phyloP scores from a whole-genome alignment of 2,329 filamentous ascomycete species.

The Zymoseptoria pseudotritici region DNA sequence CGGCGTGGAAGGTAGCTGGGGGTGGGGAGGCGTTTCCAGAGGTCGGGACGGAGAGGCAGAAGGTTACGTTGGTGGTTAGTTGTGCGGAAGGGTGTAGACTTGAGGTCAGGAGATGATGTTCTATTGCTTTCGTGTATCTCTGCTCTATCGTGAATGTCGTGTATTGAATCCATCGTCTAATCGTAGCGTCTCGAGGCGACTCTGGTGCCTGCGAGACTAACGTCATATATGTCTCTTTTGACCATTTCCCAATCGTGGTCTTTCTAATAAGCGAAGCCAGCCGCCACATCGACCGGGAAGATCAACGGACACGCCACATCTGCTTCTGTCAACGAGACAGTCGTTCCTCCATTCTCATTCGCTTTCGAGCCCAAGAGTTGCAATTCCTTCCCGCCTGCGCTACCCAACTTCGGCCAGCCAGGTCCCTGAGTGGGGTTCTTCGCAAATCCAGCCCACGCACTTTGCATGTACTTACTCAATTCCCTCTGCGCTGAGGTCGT shows the following conservation, averaged over 20 bases:
- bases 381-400: constrained; percentile 6
- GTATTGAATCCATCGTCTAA: too few relatives aligned
- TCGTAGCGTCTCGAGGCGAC: not conserved
- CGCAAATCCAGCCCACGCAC: constrained; percentile 16
- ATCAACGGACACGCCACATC: constrained; percentile 11
- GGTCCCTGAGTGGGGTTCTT: constrained; percentile 18
- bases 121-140: not conserved
- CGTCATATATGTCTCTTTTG: not conserved
- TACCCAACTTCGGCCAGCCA: constrained; percentile 20
- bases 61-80: not conserved
- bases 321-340: constrained; percentile 1
- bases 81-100: not conserved
- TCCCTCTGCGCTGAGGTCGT: constrained; percentile 14
- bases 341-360: constrained; percentile 5
- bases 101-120: not conserved
- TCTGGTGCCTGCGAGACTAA: not conserved
- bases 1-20: not conserved
- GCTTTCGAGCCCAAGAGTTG: constrained; percentile 9
- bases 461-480: constrained; percentile 16
- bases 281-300: constrained; percentile 2
- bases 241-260: not conserved
- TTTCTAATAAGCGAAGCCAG: not conserved
- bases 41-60: not conserved
- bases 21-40: not conserved
- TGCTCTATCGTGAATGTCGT: not conserved